phyloP scores from a whole-genome alignment of 257 asterid genomes.

The Gentiana straminea region DNA sequence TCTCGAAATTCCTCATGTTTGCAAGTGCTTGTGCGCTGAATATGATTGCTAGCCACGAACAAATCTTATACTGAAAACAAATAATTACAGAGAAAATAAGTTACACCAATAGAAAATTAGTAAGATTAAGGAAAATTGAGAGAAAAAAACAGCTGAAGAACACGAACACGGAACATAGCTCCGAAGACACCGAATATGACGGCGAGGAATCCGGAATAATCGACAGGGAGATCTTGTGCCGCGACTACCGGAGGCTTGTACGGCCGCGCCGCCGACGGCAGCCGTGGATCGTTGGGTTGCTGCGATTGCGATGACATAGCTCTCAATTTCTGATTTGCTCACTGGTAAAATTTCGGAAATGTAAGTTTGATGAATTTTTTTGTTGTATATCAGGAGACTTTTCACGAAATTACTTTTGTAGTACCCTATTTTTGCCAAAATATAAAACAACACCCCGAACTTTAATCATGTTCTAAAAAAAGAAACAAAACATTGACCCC shows the following conservation, averaged over 20 bases:
- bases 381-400: no score
- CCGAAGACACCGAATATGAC: conserved; percentile 80
- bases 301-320: conserved; percentile 21
- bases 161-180: conserved; percentile 43
- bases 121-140: neutral
- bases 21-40: conserved; percentile 84
- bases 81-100: neutral
- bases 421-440: no score
- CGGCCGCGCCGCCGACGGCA: conserved; percentile 20
- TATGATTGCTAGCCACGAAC: conserved; percentile 92
- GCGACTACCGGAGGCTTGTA: conserved; percentile 22
- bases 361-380: no score
- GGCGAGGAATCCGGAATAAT: conserved; percentile 79
- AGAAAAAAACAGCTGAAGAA: neutral
- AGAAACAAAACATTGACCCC: no score
- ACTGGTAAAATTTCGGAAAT: no score
- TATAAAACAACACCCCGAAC: no score
- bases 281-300: conserved; percentile 24
- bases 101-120: neutral
- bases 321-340: neutral
- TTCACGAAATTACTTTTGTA: no score
- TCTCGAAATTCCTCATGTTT: conserved; percentile 89
- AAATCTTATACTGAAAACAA: conserved; percentile 59
- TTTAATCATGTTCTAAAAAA: no score
- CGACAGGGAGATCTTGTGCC: conserved; percentile 65